Evolutionary conservation across 1,139 yeast genomes (phyloP).

Genomic region (Casaregolazyma lundiana): DNA sequence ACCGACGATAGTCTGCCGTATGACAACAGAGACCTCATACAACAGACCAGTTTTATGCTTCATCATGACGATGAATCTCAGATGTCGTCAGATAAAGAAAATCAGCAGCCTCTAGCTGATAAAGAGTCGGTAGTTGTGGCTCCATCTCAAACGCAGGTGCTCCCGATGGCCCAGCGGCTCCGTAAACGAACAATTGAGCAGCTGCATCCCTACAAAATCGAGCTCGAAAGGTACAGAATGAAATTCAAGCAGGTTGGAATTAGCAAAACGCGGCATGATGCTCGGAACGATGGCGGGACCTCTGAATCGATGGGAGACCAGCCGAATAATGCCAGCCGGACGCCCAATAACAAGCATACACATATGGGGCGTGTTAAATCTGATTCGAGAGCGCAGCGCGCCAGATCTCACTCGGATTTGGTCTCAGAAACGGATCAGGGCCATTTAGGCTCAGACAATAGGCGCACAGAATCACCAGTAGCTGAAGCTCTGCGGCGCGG

Average conservation of each 20-base stretch:
- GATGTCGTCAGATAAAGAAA: conserved; percentile 1
- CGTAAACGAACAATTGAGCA: conserved; percentile 12
- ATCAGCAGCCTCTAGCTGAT: not conserved
- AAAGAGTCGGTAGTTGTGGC: conserved; percentile 1
- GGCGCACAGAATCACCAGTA: not conserved
- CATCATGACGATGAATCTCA: not conserved
- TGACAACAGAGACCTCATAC: not conserved
- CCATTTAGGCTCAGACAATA: not conserved
- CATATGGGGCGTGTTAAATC: too few species aligned
- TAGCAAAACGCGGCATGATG: conserved; percentile 4
- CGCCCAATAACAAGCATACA: too few species aligned
- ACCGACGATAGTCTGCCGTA: not conserved
- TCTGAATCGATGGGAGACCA: too few species aligned
- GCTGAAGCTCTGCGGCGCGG: conserved; percentile 1
- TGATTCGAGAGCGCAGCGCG: too few species aligned
- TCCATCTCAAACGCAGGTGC: not conserved
- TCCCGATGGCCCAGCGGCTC: conserved; percentile 2
- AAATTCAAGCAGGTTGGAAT: conserved; percentile 7
- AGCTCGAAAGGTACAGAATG: conserved; percentile 8
- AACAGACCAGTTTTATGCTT: not conserved
- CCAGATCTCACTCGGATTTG: not conserved
- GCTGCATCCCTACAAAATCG: conserved; percentile 9
- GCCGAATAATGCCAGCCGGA: too few species aligned
- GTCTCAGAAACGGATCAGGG: not conserved
- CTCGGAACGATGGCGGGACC: conserved; percentile 4